These are phyloP conservation scores for Cryptococcus sp. DNA, from an alignment of 1,284 basidiomycete genomes.

Conservation along the genomic window DNA sequence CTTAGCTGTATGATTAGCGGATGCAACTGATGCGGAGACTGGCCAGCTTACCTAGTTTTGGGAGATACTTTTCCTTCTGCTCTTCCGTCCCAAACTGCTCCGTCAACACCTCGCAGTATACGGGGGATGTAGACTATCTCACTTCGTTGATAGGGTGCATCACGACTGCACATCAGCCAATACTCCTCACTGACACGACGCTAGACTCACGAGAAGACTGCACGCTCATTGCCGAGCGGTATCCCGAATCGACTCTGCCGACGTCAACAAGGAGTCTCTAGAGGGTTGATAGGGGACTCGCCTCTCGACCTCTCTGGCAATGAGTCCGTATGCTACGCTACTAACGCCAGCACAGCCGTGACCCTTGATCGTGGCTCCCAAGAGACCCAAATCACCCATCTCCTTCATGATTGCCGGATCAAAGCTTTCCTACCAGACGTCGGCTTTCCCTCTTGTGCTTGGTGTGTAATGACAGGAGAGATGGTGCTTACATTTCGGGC, in stretches of 20 bases:
- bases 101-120: no score
- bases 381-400: constrained; percentile 86
- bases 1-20: constrained; percentile 53
- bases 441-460: no score
- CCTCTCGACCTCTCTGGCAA: constrained; percentile 90
- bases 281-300: constrained; percentile 32
- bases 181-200: no score
- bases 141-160: constrained; percentile 91
- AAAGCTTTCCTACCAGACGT: constrained; percentile 57
- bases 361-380: constrained; percentile 86
- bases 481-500: constrained; percentile 74
- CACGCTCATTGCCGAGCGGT: constrained; percentile 90
- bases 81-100: constrained; percentile 71
- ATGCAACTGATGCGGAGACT: background rate
- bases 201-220: constrained; percentile 62
- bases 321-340: constrained; percentile 86
- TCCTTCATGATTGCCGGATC: constrained; percentile 71
- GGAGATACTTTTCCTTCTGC: constrained; percentile 88
- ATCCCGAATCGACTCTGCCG: constrained; percentile 76
- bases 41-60: constrained; percentile 59
- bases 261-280: background rate
- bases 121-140: no score
- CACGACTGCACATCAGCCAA: constrained; percentile 63
- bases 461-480: background rate
- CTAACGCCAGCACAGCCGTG: constrained; percentile 94